Conservation (phyloP, 257 asterid genomes). For the Plectranthus barbatus region DNA sequence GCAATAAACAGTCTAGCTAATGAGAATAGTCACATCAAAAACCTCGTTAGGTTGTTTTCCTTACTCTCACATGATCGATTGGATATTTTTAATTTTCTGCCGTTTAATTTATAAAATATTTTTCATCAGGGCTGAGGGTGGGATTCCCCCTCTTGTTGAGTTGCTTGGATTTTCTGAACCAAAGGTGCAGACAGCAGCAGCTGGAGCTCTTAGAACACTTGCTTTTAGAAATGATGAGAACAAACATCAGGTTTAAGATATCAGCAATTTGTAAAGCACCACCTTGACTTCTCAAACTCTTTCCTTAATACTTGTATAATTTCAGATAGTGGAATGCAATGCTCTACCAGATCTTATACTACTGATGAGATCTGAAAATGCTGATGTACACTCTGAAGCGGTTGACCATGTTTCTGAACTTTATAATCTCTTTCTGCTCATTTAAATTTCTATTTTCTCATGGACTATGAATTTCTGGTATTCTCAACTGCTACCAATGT, state of each 20-base stretch:
- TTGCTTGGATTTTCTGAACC: conserved; percentile 82
- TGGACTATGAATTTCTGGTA: neutral
- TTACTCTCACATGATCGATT: neutral
- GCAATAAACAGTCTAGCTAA: conserved; percentile 95
- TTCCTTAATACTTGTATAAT: conserved; percentile 7
- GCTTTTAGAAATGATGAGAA: conserved; percentile 96
- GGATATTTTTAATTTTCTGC: neutral
- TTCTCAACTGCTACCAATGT: conserved; percentile 11
- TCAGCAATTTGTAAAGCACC: neutral
- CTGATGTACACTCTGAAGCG: conserved; percentile 98
- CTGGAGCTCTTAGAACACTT: conserved; percentile 91
- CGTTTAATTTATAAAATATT: neutral
- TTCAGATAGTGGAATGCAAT: conserved; percentile 90
- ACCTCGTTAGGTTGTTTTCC: conserved; percentile 64
- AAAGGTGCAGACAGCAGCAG: conserved; percentile 98
- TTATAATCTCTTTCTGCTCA: neutral
- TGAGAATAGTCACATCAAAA: conserved; percentile 86
- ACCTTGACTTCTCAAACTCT: neutral
- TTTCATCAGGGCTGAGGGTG: conserved; percentile 69
- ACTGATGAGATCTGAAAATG: conserved; percentile 90
- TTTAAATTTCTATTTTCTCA: neutral
- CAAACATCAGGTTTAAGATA: conserved; percentile 66
- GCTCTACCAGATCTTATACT: conserved; percentile 89
- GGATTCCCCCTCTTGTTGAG: conserved; percentile 96
- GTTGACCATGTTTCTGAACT: conserved; percentile 31